Conservation (phyloP, 352 stramenopile genomes). For the Phytophthora tentaculata region DNA sequence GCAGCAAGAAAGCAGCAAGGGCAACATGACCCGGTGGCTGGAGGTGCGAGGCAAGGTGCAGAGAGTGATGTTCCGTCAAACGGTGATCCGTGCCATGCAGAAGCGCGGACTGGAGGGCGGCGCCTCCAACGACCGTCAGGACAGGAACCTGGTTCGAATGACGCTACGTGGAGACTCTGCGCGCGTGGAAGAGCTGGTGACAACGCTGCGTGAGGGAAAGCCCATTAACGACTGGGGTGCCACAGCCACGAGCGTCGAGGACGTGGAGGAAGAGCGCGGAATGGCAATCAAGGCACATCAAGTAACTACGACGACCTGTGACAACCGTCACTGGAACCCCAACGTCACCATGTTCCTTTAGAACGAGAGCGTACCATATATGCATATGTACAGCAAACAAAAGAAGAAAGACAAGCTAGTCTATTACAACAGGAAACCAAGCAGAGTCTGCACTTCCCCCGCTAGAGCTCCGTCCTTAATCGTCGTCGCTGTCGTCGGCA, state of each 20-base stretch:
- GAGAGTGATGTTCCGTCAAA: conserved; percentile 87
- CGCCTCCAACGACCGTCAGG: conserved; percentile 68
- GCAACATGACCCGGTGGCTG: conserved; percentile 52
- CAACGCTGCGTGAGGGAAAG: conserved; percentile 48
- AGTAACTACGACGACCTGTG: conserved; percentile 76
- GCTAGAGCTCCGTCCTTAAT: conserved; percentile 42
- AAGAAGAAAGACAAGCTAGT: conserved; percentile 26
- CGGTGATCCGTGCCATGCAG: conserved; percentile 77
- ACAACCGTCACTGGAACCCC: conserved; percentile 71
- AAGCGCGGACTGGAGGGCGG: conserved; percentile 66
- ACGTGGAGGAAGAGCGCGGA: conserved; percentile 47
- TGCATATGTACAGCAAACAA: conserved; percentile 3
- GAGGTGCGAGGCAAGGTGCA: conserved; percentile 77
- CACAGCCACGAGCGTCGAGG: conserved; percentile 43
- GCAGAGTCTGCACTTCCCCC: conserved; percentile 1
- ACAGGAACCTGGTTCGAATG: conserved; percentile 66
- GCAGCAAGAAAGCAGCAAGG: conserved; percentile 11
- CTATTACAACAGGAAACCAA: conserved; percentile 25
- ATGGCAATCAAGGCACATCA: conserved; percentile 54
- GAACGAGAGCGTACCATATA: neutral
- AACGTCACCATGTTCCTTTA: conserved; percentile 82
- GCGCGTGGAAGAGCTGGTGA: conserved; percentile 55
- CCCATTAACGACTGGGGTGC: conserved; percentile 79
- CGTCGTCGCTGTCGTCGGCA: conserved; percentile 76
- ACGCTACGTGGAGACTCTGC: conserved; percentile 56